A percentile compares a stretch with the other conserved stretches of the same genome.
Conservation (phyloP, 2,329 filamentous ascomycete genomes). For the Penicillium concentricum region DNA sequence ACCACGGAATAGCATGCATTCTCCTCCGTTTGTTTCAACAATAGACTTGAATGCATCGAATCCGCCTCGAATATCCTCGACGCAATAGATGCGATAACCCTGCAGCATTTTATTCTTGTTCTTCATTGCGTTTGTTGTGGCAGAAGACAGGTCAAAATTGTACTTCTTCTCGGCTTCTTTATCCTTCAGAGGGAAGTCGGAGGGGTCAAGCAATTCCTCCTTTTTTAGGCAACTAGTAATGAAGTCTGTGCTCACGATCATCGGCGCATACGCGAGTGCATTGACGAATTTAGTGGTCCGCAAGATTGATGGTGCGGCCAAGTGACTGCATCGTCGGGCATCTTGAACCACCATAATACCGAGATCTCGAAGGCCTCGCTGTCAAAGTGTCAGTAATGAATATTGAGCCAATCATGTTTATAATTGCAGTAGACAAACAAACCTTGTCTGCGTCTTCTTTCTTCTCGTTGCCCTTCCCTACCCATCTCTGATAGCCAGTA, state of each 20-base stretch:
- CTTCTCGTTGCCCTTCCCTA: constrained; percentile 58
- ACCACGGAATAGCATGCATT: constrained; percentile 73
- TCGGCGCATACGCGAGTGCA: constrained; percentile 76
- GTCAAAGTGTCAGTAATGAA: constrained; percentile 15
- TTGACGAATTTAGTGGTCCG: constrained; percentile 93
- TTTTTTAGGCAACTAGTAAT: constrained; percentile 73
- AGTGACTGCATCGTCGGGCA: constrained; percentile 72
- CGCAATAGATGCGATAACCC: constrained; percentile 80
- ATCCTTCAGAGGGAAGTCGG: constrained; percentile 70
- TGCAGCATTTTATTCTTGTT: constrained; percentile 76
- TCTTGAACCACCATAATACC: constrained; percentile 80
- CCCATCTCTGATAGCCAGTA: constrained; percentile 82
- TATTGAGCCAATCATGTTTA: not conserved
- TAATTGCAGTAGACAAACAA: constrained; percentile 36
- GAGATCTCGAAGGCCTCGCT: constrained; percentile 78
- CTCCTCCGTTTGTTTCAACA: constrained; percentile 82
- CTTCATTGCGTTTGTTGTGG: constrained; percentile 67
- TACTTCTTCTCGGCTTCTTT: constrained; percentile 69
- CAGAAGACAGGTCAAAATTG: constrained; percentile 66
- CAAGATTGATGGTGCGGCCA: constrained; percentile 82
- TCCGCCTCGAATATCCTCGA: constrained; percentile 74
- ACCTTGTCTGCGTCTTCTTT: constrained; percentile 81
- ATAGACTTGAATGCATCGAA: constrained; percentile 83
- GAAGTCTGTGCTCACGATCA: constrained; percentile 73
- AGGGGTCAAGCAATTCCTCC: constrained; percentile 62